phyloP scores from a whole-genome alignment of 768 basidiomycete species.

The Fistulinella prunicolor region DNA sequence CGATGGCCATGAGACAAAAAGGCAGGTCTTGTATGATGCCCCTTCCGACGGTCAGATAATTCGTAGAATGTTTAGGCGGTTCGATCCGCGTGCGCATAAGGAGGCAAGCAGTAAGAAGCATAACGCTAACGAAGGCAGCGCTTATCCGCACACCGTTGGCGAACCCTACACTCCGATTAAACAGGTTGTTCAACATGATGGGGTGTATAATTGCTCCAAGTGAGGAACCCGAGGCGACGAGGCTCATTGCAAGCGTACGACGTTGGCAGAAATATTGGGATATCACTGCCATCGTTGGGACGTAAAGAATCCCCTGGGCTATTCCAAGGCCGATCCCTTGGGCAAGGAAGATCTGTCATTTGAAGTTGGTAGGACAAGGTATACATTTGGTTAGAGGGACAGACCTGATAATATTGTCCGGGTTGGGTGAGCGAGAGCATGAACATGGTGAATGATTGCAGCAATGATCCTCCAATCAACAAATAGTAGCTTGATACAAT shows the following conservation, averaged over 20 bases:
- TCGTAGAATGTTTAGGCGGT: constrained; percentile 17
- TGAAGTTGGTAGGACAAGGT: not conserved
- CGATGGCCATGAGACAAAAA: constrained; percentile 17
- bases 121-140: constrained; percentile 38
- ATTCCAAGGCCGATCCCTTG: constrained; percentile 47
- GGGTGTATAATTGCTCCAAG: constrained; percentile 4
- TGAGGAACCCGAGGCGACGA: constrained; percentile 39
- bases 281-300: constrained; percentile 42
- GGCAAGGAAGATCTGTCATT: constrained; percentile 41
- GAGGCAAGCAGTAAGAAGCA: constrained; percentile 34
- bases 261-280: constrained; percentile 40
- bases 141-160: constrained; percentile 44
- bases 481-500: constrained; percentile 33
- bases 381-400: constrained; percentile 1
- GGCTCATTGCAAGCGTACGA: constrained; percentile 43
- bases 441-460: constrained; percentile 41
- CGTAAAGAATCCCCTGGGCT: constrained; percentile 43
- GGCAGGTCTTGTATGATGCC: constrained; percentile 13
- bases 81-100: constrained; percentile 41
- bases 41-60: constrained; percentile 19
- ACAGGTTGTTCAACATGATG: constrained; percentile 28
- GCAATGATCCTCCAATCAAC: constrained; percentile 42
- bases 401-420: constrained; percentile 41
- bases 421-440: constrained; percentile 45
- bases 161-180: constrained; percentile 2